Percentiles rank a stretch among this genome's conserved stretches.
Evolutionary conservation across 768 basidiomycete species (phyloP).

Genomic region (Termitomyces heimii): DNA sequence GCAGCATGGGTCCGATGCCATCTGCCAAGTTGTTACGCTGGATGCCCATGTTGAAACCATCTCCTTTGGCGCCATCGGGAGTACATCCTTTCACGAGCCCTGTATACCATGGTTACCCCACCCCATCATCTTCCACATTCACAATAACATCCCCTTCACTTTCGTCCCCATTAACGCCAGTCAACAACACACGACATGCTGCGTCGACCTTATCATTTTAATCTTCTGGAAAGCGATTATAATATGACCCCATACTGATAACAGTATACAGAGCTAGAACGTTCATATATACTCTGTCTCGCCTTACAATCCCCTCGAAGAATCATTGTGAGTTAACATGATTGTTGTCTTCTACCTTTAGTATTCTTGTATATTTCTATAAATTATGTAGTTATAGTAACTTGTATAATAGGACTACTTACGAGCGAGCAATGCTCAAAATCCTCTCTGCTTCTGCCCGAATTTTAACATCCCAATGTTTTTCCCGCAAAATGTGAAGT

Average conservation of each 20-base stretch:
- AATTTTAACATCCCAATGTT: slow-evolving; percentile 64
- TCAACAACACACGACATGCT: slow-evolving; percentile 1
- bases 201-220: slow-evolving; percentile 5
- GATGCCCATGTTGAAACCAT: slow-evolving; percentile 33
- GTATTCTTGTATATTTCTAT: slow-evolving; percentile 7
- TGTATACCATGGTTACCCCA: slow-evolving; percentile 11
- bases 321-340: not conserved
- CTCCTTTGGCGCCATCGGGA: not conserved
- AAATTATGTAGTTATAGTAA: slow-evolving; percentile 13
- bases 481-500: slow-evolving; percentile 52
- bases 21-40: slow-evolving; percentile 47
- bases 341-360: slow-evolving; percentile 5
- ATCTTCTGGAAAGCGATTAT: not conserved
- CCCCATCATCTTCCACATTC: slow-evolving; percentile 13
- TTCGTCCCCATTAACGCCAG: not conserved
- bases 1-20: slow-evolving; percentile 45
- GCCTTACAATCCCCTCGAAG: not conserved
- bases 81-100: not conserved
- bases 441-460: slow-evolving; percentile 60
- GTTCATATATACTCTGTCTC: not conserved
- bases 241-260: not conserved
- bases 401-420: slow-evolving; percentile 16
- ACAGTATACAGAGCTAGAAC: slow-evolving; percentile 6
- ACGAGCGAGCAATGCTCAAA: slow-evolving; percentile 35
- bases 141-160: slow-evolving; percentile 31